Base-by-base conservation (phyloP, 257 asterid genomes). In the Solanum megistacrolobum region DNA sequence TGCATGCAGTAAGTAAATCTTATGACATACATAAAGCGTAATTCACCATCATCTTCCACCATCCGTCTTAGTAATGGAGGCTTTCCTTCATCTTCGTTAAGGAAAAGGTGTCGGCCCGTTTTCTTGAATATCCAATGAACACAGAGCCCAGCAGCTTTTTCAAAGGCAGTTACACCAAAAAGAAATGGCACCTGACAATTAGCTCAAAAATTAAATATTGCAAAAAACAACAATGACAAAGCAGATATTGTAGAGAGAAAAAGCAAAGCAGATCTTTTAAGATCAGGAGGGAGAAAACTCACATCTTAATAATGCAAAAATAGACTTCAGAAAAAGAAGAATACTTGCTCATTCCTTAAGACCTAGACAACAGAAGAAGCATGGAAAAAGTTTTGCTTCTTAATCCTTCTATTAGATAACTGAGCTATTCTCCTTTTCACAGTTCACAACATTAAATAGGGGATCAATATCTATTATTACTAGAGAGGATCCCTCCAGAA, bases 51-150 rank as follows among this genome's bases (percentile, higher is more conserved):
- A 92, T 97, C 99, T 91, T 94, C 96, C 91, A 96, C 81, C 97
- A 97, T 92, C 91, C 98, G 97, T 85, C 81, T 73, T 73, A 73
- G 48, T 73, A 73, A 73, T 73, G 81, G 79, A 72, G 41, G 41
- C 4, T 96, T 16, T 32, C 79, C 83, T 36, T 93, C 98, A 86
- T 94, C 91, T 83, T 97, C 99, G 11, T 89, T 94, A 82, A 97
- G 95, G 90, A 97, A 97, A 87, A 97, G 99, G 92, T 97, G 99
- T 72, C 94, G 92, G 60, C 99, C 99, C 1, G 99, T 97, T 93
- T 98, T 95, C 89, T 96, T 92, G 91, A 97, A 96, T 92, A 97
- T 97, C 98, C 87, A 95, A 89, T 97, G 99, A 91, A 97, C 92
- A 62, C 94, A 92, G 87, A 84, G 92, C 86, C 95, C 91, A 72